These are phyloP conservation scores for Ceratocystis papillata DNA, from an alignment of 2,329 filamentous ascomycete species.

Conservation along the genomic window DNA sequence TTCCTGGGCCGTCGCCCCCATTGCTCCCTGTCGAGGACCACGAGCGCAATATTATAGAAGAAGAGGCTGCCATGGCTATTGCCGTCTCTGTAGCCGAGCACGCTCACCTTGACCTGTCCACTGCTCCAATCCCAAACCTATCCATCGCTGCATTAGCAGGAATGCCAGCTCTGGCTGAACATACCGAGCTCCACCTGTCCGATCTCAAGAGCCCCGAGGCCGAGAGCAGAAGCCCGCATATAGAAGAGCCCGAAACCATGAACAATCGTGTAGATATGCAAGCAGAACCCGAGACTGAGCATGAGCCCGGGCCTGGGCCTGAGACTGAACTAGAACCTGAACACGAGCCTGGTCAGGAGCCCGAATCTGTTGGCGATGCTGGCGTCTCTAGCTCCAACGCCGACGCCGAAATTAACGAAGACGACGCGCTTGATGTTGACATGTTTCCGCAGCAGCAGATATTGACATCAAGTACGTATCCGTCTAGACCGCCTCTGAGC, in stretches of 20 bases:
- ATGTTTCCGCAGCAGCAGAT: neutral
- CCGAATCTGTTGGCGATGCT: neutral
- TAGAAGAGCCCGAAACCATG: slow-evolving; percentile 6
- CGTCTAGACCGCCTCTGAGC: slow-evolving; percentile 4
- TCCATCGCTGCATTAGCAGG: slow-evolving; percentile 16
- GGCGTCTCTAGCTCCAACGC: neutral
- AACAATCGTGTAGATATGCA: slow-evolving; percentile 1
- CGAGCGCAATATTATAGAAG: slow-evolving; percentile 20
- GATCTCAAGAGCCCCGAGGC: slow-evolving; percentile 20
- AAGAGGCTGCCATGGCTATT: slow-evolving; percentile 22
- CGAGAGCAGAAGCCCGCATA: slow-evolving; percentile 11
- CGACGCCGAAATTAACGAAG: neutral
- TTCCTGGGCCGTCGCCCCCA: slow-evolving; percentile 30
- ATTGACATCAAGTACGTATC: neutral
- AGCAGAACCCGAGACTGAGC: neutral
- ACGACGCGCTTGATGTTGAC: neutral
- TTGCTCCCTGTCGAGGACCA: slow-evolving; percentile 33
- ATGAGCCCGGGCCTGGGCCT: no score
- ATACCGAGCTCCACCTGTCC: slow-evolving; percentile 25
- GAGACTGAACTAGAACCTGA: no score
- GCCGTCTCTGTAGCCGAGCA: slow-evolving; percentile 20
- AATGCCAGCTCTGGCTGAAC: slow-evolving; percentile 27
- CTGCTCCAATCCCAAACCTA: slow-evolving; percentile 20
- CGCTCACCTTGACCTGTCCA: slow-evolving; percentile 21
- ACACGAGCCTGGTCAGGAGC: no score